Conservation (phyloP, 75 land plant species). For the Cupressus sempervirens region DNA sequence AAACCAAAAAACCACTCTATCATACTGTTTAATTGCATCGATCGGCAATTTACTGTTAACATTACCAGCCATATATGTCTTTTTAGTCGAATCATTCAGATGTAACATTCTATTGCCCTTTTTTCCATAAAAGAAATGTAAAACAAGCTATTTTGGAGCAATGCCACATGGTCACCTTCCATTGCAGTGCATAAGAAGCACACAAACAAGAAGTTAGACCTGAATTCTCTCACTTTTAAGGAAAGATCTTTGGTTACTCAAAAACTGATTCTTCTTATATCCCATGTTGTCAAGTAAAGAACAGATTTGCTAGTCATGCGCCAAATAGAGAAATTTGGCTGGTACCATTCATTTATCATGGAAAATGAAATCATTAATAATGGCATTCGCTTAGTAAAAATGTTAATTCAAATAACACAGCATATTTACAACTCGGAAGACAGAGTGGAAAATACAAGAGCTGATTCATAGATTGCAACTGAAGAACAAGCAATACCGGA, state of each 20-base stretch:
- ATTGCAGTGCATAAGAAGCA: not conserved
- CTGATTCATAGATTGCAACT: not conserved
- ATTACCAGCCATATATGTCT: not conserved
- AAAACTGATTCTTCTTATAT: not conserved
- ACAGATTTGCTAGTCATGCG: not conserved
- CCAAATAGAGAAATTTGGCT: not conserved
- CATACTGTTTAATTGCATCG: not conserved
- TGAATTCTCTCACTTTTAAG: not conserved
- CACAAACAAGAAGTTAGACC: not conserved
- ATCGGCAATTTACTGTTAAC: not conserved
- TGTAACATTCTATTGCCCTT: not conserved
- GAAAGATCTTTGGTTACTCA: not conserved
- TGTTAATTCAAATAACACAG: not conserved
- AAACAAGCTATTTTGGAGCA: not conserved
- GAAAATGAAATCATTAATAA: not conserved
- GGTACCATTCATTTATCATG: not conserved
- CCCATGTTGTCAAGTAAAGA: not conserved
- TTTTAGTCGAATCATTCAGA: not conserved
- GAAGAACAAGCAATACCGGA: not conserved
- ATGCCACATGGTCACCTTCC: not conserved
- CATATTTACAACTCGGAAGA: not conserved
- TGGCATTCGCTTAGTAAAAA: not conserved
- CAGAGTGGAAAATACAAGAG: not conserved
- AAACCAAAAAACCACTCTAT: not conserved
- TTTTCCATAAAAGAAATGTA: not conserved